These are phyloP conservation scores for Phytophthora capsici DNA, from an alignment of 352 stramenopile genomes.

Conservation along the genomic window DNA sequence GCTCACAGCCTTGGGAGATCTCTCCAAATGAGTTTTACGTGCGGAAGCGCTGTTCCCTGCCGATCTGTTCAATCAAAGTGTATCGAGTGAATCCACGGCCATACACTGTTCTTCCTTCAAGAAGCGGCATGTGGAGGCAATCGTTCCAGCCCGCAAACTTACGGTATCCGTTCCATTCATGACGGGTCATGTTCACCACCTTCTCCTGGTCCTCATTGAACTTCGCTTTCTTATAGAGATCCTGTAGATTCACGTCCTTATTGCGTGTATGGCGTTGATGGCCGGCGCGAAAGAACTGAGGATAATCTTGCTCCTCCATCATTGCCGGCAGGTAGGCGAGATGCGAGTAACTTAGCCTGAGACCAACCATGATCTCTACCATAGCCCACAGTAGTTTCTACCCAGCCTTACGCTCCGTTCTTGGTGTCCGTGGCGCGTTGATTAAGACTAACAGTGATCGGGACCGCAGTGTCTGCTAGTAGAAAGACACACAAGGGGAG, in stretches of 20 bases:
- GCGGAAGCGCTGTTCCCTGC: slow-evolving; percentile 42
- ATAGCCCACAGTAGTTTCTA: slow-evolving; percentile 28
- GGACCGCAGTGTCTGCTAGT: too few relatives aligned
- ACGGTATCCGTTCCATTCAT: slow-evolving; percentile 63
- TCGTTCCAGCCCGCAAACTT: slow-evolving; percentile 47
- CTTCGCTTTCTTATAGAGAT: slow-evolving; percentile 27
- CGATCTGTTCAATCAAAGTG: slow-evolving; percentile 27
- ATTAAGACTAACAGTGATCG: too few relatives aligned
- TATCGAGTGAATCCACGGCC: slow-evolving; percentile 72
- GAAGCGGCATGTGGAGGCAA: slow-evolving; percentile 39
- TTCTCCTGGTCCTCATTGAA: slow-evolving; percentile 51
- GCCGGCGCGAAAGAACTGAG: slow-evolving; percentile 22
- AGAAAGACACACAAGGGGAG: too few relatives aligned
- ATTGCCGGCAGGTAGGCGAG: slow-evolving; percentile 31
- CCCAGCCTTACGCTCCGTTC: slow-evolving; percentile 2
- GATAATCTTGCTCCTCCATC: neutral
- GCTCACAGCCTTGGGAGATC: slow-evolving; percentile 42
- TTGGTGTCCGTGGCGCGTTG: neutral
- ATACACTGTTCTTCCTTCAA: slow-evolving; percentile 36
- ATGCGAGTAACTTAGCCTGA: slow-evolving; percentile 22
- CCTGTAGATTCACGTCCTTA: slow-evolving; percentile 25
- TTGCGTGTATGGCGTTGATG: neutral
- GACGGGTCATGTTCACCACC: slow-evolving; percentile 61
- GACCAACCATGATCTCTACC: slow-evolving; percentile 6
- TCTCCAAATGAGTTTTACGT: slow-evolving; percentile 47